Conservation (phyloP, 2,329 filamentous ascomycete genomes). For the Dryadomyces quercus-mongolicae region DNA sequence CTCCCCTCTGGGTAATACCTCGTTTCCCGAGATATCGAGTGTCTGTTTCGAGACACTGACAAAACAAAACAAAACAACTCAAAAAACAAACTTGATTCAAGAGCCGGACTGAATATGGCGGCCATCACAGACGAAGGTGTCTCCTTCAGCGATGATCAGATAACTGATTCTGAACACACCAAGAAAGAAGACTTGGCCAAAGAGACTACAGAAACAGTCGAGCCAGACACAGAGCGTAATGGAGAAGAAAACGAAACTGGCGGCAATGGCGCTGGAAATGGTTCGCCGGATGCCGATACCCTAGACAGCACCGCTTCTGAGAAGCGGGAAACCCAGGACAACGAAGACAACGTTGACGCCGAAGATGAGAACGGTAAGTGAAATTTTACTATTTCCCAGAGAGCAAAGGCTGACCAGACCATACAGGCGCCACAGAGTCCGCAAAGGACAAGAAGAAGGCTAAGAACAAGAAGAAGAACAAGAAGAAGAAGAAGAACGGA, state of each 20-base stretch:
- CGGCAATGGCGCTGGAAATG: conserved; percentile 6
- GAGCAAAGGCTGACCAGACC: neutral
- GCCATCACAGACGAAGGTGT: conserved; percentile 19
- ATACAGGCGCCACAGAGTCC: neutral
- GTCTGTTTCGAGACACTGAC: neutral
- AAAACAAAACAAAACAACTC: conserved; percentile 18
- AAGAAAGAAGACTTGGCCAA: conserved; percentile 28
- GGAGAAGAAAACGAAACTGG: conserved; percentile 9
- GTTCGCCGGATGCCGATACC: conserved; percentile 1
- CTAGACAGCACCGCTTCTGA: neutral
- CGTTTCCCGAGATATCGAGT: neutral
- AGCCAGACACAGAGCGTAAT: conserved; percentile 5
- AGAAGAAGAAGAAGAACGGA: conserved; percentile 2
- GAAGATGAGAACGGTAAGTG: neutral
- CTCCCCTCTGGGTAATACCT: neutral
- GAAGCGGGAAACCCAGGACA: neutral
- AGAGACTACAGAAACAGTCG: conserved; percentile 11
- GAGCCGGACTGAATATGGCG: conserved; percentile 27
- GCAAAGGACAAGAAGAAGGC: neutral
- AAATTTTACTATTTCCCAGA: neutral
- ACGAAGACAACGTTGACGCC: neutral
- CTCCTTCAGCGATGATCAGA: conserved; percentile 27
- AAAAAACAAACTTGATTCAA: conserved; percentile 17
- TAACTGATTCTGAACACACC: conserved; percentile 25
- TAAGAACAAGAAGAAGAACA: neutral